phyloP scores from a whole-genome alignment of 1,139 yeast genomes.

The Kazachstania sp. region DNA sequence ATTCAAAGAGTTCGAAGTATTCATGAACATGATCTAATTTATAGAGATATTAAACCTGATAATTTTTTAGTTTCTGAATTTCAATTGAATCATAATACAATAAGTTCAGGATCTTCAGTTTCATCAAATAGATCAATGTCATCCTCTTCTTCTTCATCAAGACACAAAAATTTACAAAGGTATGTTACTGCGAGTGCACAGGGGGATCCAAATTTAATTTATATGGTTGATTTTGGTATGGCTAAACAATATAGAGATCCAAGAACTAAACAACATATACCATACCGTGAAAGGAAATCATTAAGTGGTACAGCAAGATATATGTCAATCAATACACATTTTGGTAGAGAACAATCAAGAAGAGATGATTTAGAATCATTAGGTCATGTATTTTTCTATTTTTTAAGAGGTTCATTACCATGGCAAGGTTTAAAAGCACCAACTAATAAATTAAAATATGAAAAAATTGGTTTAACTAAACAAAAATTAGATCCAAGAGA shows the following conservation, averaged over 20 bases:
- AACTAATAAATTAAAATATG: slow-evolving; percentile 91
- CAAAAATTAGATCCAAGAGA: slow-evolving; percentile 75
- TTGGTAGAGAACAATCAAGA: slow-evolving; percentile 93
- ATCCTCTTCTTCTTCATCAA: background rate
- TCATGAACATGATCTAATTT: slow-evolving; percentile 82
- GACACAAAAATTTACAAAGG: slow-evolving; percentile 7
- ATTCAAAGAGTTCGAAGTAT: slow-evolving; percentile 75
- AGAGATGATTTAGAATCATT: slow-evolving; percentile 93
- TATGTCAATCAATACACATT: slow-evolving; percentile 94
- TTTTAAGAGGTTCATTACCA: slow-evolving; percentile 86
- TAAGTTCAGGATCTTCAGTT: background rate
- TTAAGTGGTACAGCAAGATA: slow-evolving; percentile 95
- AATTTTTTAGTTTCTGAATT: slow-evolving; percentile 60
- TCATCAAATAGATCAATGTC: background rate
- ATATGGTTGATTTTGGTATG: slow-evolving; percentile 88
- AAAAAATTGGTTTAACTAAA: slow-evolving; percentile 91
- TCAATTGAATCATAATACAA: slow-evolving; percentile 18
- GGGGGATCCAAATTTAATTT: slow-evolving; percentile 38
- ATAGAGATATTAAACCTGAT: slow-evolving; percentile 94
- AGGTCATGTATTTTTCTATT: slow-evolving; percentile 93
- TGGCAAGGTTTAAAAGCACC: slow-evolving; percentile 99
- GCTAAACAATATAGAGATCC: slow-evolving; percentile 97
- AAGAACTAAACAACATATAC: slow-evolving; percentile 88
- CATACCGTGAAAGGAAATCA: slow-evolving; percentile 90
- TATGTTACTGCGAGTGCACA: slow-evolving; percentile 22